Evolutionary conservation across 768 basidiomycete species (phyloP).

Genomic region (Cyclocybe cylindracea): DNA sequence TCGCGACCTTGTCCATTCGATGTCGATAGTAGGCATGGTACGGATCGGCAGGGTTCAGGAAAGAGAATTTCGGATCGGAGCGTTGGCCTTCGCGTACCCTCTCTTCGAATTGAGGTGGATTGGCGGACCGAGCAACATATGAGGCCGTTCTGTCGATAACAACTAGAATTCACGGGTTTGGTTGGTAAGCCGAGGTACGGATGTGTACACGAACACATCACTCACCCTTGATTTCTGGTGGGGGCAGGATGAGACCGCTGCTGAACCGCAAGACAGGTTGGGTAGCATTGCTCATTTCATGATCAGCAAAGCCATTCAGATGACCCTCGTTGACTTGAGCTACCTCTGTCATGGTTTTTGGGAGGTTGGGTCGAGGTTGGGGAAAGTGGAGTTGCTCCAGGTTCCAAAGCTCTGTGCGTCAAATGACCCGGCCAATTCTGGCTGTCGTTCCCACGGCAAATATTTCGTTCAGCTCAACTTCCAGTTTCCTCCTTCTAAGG

Average conservation of each 20-base stretch:
- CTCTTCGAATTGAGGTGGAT: slow-evolving; percentile 92
- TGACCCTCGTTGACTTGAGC: slow-evolving; percentile 43
- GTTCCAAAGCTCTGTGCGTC: no score
- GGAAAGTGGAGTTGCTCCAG: slow-evolving; percentile 4
- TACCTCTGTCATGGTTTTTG: slow-evolving; percentile 47
- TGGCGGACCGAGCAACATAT: slow-evolving; percentile 91
- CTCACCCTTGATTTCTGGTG: slow-evolving; percentile 93
- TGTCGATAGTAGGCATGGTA: slow-evolving; percentile 98
- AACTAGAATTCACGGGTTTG: slow-evolving; percentile 42
- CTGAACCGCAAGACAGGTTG: slow-evolving; percentile 54
- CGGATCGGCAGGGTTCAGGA: slow-evolving; percentile 94
- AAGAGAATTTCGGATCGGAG: slow-evolving; percentile 97
- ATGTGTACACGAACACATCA: slow-evolving; percentile 25
- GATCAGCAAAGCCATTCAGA: slow-evolving; percentile 40
- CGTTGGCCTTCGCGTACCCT: slow-evolving; percentile 97
- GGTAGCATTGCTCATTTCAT: slow-evolving; percentile 38
- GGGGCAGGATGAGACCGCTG: slow-evolving; percentile 90
- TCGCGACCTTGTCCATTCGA: slow-evolving; percentile 80
- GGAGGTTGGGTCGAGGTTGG: slow-evolving; percentile 16
- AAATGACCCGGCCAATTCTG: neutral
- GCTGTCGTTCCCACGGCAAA: slow-evolving; percentile 31
- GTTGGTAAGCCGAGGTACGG: slow-evolving; percentile 8
- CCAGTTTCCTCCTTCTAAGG: slow-evolving; percentile 1
- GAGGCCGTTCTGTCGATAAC: slow-evolving; percentile 95
- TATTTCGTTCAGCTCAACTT: slow-evolving; percentile 13